Percentiles rank a stretch among this genome's conserved stretches.
Conservation (phyloP, 176 grass and related monocot species). For the Urochloa ruziziensis region DNA sequence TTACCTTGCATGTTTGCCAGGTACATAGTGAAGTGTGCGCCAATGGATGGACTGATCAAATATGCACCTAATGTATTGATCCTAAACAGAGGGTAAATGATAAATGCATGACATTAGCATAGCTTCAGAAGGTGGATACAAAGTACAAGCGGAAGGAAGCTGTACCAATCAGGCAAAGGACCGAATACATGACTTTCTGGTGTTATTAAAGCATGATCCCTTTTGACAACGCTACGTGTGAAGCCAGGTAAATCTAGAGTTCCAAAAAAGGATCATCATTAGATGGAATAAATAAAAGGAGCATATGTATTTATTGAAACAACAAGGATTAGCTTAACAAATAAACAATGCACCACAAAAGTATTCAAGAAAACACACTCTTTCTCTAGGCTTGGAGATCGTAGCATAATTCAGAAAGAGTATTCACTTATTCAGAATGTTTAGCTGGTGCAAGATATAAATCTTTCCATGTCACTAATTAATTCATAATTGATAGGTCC, state of each 20-base stretch:
- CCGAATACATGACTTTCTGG: conserved; percentile 96
- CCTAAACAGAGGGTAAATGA: conserved; percentile 47
- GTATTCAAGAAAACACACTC: neutral
- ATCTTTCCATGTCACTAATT: neutral
- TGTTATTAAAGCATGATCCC: conserved; percentile 86
- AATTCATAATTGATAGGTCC: neutral
- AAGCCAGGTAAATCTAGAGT: conserved; percentile 94
- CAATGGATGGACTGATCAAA: conserved; percentile 80
- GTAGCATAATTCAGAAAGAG: neutral
- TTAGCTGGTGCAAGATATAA: neutral
- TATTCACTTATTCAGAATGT: neutral
- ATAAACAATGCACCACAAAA: neutral
- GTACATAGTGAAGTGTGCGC: conserved; percentile 89
- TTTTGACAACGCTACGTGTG: conserved; percentile 83
- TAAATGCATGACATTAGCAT: conserved; percentile 9
- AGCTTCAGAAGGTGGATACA: conserved; percentile 15
- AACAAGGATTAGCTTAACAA: neutral
- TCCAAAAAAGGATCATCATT: conserved; percentile 27
- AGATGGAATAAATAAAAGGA: conserved; percentile 5
- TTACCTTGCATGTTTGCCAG: conserved; percentile 95
- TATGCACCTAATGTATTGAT: conserved; percentile 76
- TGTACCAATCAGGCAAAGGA: conserved; percentile 88
- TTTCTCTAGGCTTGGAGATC: neutral
- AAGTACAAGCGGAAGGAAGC: neutral
- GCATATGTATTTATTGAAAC: neutral